phyloP scores from a whole-genome alignment of 768 basidiomycete species.

The Rhizopogon vulgaris region DNA sequence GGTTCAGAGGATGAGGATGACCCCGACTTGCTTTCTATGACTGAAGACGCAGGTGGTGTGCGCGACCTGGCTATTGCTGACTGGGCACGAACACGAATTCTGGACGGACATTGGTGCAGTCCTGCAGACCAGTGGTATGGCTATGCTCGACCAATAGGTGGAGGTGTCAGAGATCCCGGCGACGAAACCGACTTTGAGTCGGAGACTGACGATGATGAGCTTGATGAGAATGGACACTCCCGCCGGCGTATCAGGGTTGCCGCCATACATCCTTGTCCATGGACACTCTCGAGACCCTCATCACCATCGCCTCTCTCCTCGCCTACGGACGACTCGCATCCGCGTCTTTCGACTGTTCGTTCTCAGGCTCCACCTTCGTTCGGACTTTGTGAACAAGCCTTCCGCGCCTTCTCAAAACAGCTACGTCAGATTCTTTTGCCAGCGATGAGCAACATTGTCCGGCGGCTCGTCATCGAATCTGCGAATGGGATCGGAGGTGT shows the following conservation, averaged over 20 bases:
- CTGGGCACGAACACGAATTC: constrained; percentile 64
- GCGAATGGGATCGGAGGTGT: constrained; percentile 30
- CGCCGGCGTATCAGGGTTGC: constrained; percentile 18
- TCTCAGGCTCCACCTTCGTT: constrained; percentile 56
- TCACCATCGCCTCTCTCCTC: constrained; percentile 9
- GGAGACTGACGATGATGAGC: constrained; percentile 22
- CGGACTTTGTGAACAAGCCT: constrained; percentile 58
- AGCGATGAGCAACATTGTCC: constrained; percentile 63
- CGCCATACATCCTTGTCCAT: constrained; percentile 53
- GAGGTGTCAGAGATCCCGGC: constrained; percentile 23
- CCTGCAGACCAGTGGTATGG: constrained; percentile 68
- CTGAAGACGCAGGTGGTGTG: constrained; percentile 41
- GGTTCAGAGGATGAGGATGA: constrained; percentile 38
- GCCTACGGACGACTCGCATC: constrained; percentile 34
- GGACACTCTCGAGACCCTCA: constrained; percentile 36
- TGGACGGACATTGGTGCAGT: constrained; percentile 73
- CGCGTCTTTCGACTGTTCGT: constrained; percentile 38
- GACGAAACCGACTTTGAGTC: constrained; percentile 22
- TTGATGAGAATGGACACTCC: constrained; percentile 9
- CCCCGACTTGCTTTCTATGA: constrained; percentile 35
- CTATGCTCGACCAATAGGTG: constrained; percentile 32
- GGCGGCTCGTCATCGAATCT: constrained; percentile 60
- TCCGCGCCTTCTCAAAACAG: constrained; percentile 50
- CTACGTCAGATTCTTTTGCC: constrained; percentile 56
- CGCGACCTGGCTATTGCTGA: constrained; percentile 57